These are phyloP conservation scores for Yamadazyma trypodendri DNA, from an alignment of 1,139 yeast species.

Conservation along the genomic window DNA sequence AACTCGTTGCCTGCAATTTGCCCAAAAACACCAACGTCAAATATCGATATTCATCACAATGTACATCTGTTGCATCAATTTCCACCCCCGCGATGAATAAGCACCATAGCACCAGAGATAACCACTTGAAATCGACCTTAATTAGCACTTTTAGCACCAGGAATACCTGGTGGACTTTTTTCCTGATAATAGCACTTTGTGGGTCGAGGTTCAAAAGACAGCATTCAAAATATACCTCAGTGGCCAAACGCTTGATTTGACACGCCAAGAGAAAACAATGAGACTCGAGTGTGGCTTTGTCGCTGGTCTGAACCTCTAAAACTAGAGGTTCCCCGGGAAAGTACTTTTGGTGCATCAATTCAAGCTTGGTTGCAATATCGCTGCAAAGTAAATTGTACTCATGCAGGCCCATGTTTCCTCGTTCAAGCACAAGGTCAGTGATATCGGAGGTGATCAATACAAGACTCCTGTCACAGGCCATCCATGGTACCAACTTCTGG, in stretches of 20 bases:
- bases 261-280: neutral
- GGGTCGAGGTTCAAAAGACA: neutral
- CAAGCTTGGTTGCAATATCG: neutral
- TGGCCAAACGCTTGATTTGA: neutral
- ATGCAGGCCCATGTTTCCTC: neutral
- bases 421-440: constrained; percentile 1
- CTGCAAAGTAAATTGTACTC: neutral
- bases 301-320: neutral
- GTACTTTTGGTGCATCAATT: neutral
- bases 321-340: neutral
- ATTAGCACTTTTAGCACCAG: neutral
- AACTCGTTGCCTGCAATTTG: neutral
- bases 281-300: no score
- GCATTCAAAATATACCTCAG: neutral
- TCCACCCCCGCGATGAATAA: constrained; percentile 1
- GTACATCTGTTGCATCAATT: neutral
- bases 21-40: neutral
- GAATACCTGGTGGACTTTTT: neutral
- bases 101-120: neutral
- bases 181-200: neutral
- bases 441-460: neutral
- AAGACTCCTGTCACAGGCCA: neutral
- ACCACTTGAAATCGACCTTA: neutral
- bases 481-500: constrained; percentile 2
- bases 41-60: neutral